Conservation (phyloP, 306 rosid genomes). For the Pterocarpus macrocarpus region DNA sequence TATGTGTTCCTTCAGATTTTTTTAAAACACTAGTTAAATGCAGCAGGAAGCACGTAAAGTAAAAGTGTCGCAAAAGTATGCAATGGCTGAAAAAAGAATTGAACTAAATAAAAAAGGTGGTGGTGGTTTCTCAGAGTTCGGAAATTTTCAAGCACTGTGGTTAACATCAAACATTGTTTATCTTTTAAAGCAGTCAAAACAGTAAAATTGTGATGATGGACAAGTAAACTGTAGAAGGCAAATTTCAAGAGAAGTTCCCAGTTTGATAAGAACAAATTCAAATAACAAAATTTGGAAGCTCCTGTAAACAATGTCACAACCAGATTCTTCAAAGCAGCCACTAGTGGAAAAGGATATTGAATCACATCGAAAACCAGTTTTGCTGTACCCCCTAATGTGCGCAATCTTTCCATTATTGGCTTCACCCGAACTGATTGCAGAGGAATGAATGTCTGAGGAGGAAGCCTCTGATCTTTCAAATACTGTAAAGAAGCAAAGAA, state of each 20-base stretch:
- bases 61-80: neutral
- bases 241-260: constrained; percentile 27
- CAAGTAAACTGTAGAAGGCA: constrained; percentile 31
- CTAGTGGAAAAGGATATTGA: constrained; percentile 82
- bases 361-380: constrained; percentile 91
- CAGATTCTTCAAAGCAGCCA: constrained; percentile 38
- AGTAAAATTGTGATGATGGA: constrained; percentile 17
- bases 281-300: constrained; percentile 30
- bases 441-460: constrained; percentile 99
- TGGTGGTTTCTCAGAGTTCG: constrained; percentile 18
- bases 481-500: constrained; percentile 69
- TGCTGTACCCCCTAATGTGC: constrained; percentile 85
- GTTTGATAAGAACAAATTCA: constrained; percentile 25
- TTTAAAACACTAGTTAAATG: constrained; percentile 4
- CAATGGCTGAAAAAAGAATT: constrained; percentile 13
- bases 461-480: constrained; percentile 99
- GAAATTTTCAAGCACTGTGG: constrained; percentile 22
- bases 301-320: neutral
- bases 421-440: constrained; percentile 94
- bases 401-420: constrained; percentile 93
- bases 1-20: constrained; percentile 18
- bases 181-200: constrained; percentile 17
- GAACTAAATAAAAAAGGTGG: constrained; percentile 7
- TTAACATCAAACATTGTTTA: constrained; percentile 8
- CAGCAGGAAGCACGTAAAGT: constrained; percentile 5